Evolutionary conservation across 345 rosid species (phyloP), one percentile per base, ranked within the genome.

Genomic region (Pistacia atlantica): DNA sequence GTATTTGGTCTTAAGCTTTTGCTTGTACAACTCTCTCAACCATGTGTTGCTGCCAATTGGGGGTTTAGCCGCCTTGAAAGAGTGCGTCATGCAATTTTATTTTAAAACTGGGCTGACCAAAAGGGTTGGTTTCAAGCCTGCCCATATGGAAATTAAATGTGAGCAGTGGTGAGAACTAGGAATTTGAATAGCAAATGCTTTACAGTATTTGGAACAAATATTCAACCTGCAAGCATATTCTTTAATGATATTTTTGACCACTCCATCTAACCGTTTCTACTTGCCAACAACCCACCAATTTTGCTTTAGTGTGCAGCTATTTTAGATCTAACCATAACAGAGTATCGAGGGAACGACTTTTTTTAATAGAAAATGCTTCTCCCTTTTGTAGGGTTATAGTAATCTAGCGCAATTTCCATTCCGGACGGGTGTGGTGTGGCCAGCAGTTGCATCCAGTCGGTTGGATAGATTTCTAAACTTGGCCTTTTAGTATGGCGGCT

Each of bases 241-340:
- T 14, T 37, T 1, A 28, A 73, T 18, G 5, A 48, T 8, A 17
- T 13, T 81, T 65, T 80, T 67, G 74, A 75, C 74, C 77, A 65
- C 2, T 17, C 46, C 74, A 64, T 71, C 80, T 79, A 12, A 75
- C 65, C 63, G 14, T 5, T 31, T 10, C n/a, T n/a, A 65, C 73
- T 72, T 72, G 22, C 84, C 80, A 74, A 49, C 87, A 71, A 71
- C 77, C 82, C 45, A 48, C 69, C 59, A 62, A 73, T 11, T 1
- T 35, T 8, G 31, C 3, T 18, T 37, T 35, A 42, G 31, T 65
- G 7, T 3, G 52, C 13, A 35, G 46, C 62, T 20, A 16, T 13
- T 11, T 3, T 61, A 67, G 59, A 48, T 49, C 48, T 17, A 25
- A 48, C 46, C 17, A 12, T 17, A 60, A 11, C 22, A 48, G 6